Conservation (phyloP, 75 land plant species). For the Picea glauca region DNA sequence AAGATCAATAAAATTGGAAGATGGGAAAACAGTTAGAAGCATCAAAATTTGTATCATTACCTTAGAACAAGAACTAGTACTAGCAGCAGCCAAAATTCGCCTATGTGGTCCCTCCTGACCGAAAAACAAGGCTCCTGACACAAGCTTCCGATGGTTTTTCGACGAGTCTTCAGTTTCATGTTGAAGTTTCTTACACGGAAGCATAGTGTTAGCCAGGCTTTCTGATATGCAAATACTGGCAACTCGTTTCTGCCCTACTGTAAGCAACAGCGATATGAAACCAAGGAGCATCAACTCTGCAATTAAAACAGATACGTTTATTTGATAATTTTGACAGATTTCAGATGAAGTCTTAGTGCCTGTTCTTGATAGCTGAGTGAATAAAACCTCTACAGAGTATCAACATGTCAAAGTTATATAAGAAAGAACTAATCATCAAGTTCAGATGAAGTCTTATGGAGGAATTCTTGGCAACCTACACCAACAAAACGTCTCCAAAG, state of each 20-base stretch:
- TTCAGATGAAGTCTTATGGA: background rate
- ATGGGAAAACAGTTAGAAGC: background rate
- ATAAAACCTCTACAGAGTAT: background rate
- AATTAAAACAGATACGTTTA: conserved; percentile 1
- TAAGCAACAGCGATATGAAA: conserved; percentile 69
- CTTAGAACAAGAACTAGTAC: background rate
- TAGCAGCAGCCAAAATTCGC: background rate
- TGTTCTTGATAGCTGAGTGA: background rate
- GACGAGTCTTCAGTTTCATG: background rate
- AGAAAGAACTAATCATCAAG: background rate
- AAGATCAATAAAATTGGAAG: background rate
- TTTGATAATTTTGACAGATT: background rate
- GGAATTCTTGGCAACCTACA: background rate
- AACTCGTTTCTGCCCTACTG: conserved; percentile 52
- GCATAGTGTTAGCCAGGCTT: conserved; percentile 36
- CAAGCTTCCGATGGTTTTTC: background rate
- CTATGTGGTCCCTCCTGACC: background rate
- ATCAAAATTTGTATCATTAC: background rate
- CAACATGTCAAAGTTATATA: background rate
- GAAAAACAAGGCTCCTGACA: background rate
- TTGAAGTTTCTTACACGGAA: conserved; percentile 29
- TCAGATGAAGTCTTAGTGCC: background rate
- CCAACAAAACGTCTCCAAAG: background rate
- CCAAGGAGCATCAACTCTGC: conserved; percentile 89
- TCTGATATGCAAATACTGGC: conserved; percentile 53